Base-by-base conservation (phyloP, 164 flowering plant species). In the Chloranthus sessilifolius region DNA sequence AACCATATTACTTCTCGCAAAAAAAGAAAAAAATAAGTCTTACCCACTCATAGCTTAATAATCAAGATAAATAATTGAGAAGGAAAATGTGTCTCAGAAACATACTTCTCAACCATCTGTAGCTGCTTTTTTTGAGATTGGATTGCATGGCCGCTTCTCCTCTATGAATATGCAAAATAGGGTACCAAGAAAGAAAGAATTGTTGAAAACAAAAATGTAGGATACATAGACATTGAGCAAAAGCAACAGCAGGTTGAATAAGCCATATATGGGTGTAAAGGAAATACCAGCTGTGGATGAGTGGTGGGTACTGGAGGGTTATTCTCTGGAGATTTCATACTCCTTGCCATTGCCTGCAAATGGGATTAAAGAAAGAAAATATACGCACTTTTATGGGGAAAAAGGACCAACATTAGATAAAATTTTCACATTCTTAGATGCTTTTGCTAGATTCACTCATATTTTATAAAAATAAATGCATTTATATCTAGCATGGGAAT, bases 291-390 rank as follows among this genome's bases (percentile, higher is more conserved):
- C 25, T 62, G 56, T 29, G 66, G 67, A 21, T 46, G 62, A 56
- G 49, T 42, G 7, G 53, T 28, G 39, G 59, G 48, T 35, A 51
- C 47, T 35, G 47, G 53, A 45, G 48, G 51, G 34, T 56, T 66
- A 38, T 60, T 64, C 41, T 55, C 34, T 14, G 59, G 44, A 16
- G 41, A 39, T 66, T 66, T 69, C 52, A 71, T 47, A 59, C 37
- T 64, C 53, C 59, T 54, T 31, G 58, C 46, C 37, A 68, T 59
- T 61, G 55, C 81, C 96, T 84, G 76, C 39, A 59, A 53, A n/a
- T n/a, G 46, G 41, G 39, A 35, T 43, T 11, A 15, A 28, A 47
- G 10, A 65, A 19, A 4, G 15, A 28, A 56, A 20, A 33, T 7
- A 58, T 20, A 47, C 16, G 43, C 36, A 56, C 47, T 15, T 44